Conservation (phyloP, 768 basidiomycete genomes). For the Suillus alpinus region DNA sequence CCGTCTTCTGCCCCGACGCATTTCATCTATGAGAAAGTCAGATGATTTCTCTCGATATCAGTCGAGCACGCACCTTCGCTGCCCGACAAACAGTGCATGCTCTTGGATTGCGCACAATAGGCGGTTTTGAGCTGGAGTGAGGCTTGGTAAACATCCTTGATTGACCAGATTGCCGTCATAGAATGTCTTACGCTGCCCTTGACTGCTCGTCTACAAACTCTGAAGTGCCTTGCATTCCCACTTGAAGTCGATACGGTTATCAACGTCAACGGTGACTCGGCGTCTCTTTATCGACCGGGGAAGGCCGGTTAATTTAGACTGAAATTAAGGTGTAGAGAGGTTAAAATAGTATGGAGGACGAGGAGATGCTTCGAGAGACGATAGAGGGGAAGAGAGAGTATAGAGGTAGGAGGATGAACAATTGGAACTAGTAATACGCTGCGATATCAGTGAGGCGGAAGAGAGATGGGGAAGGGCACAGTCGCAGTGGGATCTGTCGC, state of each 20-base stretch:
- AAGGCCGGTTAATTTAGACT: slow-evolving; percentile 39
- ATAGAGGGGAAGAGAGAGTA: neutral
- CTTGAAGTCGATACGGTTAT: slow-evolving; percentile 29
- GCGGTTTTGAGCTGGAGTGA: slow-evolving; percentile 35
- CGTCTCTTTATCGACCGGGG: slow-evolving; percentile 41
- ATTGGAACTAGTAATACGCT: slow-evolving; percentile 12
- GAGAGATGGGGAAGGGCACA: slow-evolving; percentile 27
- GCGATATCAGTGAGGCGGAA: slow-evolving; percentile 29
- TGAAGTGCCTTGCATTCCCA: slow-evolving; percentile 26
- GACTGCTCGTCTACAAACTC: slow-evolving; percentile 29
- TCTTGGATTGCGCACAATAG: slow-evolving; percentile 48
- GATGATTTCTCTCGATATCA: slow-evolving; percentile 11
- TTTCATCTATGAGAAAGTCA: slow-evolving; percentile 64
- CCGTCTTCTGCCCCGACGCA: slow-evolving; percentile 89
- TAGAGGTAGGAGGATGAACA: slow-evolving; percentile 1
- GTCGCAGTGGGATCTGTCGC: slow-evolving; percentile 36
- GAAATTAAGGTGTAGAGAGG: slow-evolving; percentile 23
- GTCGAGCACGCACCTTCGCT: slow-evolving; percentile 58
- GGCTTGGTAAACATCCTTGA: slow-evolving; percentile 10
- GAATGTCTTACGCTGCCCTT: slow-evolving; percentile 23
- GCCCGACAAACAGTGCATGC: slow-evolving; percentile 85
- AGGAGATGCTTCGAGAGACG: neutral
- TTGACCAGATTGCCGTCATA: slow-evolving; percentile 4
- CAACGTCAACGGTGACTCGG: slow-evolving; percentile 38
- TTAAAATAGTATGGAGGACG: slow-evolving; percentile 7